These are phyloP conservation scores for Eurotiales sp. DNA, from an alignment of 2,329 filamentous ascomycete species.

Conservation along the genomic window DNA sequence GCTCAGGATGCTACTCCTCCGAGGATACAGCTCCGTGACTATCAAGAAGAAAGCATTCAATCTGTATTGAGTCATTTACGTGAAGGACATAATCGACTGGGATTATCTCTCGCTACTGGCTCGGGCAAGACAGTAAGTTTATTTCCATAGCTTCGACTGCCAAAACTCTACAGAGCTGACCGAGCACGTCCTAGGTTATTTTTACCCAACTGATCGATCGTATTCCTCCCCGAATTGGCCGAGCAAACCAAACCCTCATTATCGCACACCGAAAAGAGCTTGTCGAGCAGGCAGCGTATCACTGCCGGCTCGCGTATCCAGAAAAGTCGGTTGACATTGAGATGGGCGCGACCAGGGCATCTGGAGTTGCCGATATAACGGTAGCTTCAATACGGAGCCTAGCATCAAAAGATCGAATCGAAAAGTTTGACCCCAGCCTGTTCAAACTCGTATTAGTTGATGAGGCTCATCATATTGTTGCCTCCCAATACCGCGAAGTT, in stretches of 20 bases:
- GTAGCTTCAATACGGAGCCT: constrained; percentile 87
- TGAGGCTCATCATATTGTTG: constrained; percentile 94
- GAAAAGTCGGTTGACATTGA: constrained; percentile 80
- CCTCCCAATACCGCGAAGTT: constrained; percentile 69
- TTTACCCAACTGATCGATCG: constrained; percentile 92
- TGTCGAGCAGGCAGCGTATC: constrained; percentile 85
- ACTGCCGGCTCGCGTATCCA: constrained; percentile 79
- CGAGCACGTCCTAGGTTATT: constrained; percentile 62
- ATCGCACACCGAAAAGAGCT: constrained; percentile 89
- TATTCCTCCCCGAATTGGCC: constrained; percentile 54
- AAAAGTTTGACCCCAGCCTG: constrained; percentile 70
- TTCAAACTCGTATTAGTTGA: constrained; percentile 95
- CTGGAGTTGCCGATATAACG: constrained; percentile 83
- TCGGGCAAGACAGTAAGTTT: constrained; percentile 74
- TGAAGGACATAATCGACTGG: constrained; percentile 71
- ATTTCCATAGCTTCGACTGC: background rate
- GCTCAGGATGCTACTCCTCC: constrained; percentile 9
- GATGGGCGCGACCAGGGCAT: constrained; percentile 75
- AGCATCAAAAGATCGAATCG: constrained; percentile 68
- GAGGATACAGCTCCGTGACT: constrained; percentile 66
- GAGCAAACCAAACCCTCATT: constrained; percentile 76
- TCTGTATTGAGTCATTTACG: constrained; percentile 68
- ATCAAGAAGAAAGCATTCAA: constrained; percentile 89
- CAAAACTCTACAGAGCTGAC: background rate
- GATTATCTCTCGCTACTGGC: constrained; percentile 82